phyloP scores from a whole-genome alignment of 2,329 filamentous ascomycete species.

The Cladosporium sp. region DNA sequence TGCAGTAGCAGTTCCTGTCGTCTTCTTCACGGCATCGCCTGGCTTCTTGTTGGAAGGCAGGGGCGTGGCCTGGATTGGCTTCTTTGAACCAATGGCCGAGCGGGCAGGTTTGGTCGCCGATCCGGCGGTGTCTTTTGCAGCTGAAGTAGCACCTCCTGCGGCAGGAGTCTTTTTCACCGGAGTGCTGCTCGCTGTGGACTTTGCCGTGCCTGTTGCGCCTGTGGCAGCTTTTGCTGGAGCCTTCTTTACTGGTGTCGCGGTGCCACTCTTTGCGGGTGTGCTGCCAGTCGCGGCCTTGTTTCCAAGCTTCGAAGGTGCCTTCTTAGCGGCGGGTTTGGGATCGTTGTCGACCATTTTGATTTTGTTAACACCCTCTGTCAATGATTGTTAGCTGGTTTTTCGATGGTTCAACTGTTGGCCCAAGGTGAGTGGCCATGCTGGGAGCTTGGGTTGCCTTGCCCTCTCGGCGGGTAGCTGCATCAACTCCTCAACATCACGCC shows the following conservation, averaged over 20 bases:
- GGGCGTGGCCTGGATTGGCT: conserved; percentile 16
- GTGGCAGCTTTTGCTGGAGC: conserved; percentile 19
- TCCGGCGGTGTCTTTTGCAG: conserved; percentile 25
- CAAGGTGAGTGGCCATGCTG: not conserved
- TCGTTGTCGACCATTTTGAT: conserved; percentile 34
- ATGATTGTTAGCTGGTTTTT: not conserved
- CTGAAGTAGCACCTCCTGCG: conserved; percentile 14
- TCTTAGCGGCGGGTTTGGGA: conserved; percentile 16
- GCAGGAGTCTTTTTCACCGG: conserved; percentile 20
- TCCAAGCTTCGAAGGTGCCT: conserved; percentile 12
- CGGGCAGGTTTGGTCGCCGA: conserved; percentile 19
- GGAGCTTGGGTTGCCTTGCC: no score
- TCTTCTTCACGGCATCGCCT: conserved; percentile 8
- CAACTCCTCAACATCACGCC: no score
- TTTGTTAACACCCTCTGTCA: conserved; percentile 25
- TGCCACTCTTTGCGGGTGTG: conserved; percentile 19
- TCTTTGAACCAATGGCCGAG: conserved; percentile 19
- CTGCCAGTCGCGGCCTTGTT: conserved; percentile 16
- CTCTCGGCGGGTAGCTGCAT: no score
- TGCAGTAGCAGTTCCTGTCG: conserved; percentile 12
- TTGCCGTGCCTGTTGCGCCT: conserved; percentile 13
- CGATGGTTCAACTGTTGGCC: not conserved
- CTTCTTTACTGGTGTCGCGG: conserved; percentile 10
- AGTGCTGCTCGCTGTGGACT: conserved; percentile 5
- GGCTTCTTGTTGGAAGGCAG: conserved; percentile 10